Evolutionary conservation across 768 basidiomycete species (phyloP).

Genomic region (Pisolithus tinctorius): DNA sequence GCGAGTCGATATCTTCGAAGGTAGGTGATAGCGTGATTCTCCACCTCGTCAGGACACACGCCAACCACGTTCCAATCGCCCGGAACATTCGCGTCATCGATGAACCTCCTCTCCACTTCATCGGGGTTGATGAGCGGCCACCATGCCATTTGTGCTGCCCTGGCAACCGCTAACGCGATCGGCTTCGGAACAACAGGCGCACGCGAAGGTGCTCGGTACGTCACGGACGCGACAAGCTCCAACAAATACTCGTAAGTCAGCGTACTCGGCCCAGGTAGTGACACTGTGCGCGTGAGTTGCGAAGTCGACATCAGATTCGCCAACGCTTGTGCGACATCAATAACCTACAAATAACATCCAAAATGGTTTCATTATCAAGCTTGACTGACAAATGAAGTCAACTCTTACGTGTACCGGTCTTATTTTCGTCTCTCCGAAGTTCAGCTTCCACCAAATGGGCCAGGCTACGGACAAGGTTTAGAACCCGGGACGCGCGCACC

Average conservation of each 20-base stretch:
- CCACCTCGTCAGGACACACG: constrained; percentile 76
- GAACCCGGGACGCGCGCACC: constrained; percentile 8
- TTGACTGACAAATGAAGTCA: constrained; percentile 12
- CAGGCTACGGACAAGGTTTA: constrained; percentile 46
- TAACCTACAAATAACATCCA: constrained; percentile 45
- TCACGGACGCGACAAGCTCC: constrained; percentile 72
- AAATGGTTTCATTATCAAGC: constrained; percentile 9
- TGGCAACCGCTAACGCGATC: constrained; percentile 59
- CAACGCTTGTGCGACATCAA: constrained; percentile 91
- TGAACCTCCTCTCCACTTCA: constrained; percentile 81
- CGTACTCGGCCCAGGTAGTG: constrained; percentile 84
- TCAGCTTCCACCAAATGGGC: constrained; percentile 92
- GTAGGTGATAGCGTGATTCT: constrained; percentile 84
- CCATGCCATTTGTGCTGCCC: constrained; percentile 62
- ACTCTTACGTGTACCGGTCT: constrained; percentile 83
- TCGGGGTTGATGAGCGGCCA: constrained; percentile 92
- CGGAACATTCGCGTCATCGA: constrained; percentile 67
- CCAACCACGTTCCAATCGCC: constrained; percentile 85
- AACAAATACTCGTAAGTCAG: constrained; percentile 78
- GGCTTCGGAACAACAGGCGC: constrained; percentile 74
- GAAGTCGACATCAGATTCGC: constrained; percentile 65
- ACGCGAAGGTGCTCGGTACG: constrained; percentile 64
- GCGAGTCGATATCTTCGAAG: constrained; percentile 83
- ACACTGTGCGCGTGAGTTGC: constrained; percentile 59
- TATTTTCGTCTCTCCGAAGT: constrained; percentile 78